phyloP scores from a whole-genome alignment of 2,329 filamentous ascomycete genomes.

The Arthrocladium fulminans region DNA sequence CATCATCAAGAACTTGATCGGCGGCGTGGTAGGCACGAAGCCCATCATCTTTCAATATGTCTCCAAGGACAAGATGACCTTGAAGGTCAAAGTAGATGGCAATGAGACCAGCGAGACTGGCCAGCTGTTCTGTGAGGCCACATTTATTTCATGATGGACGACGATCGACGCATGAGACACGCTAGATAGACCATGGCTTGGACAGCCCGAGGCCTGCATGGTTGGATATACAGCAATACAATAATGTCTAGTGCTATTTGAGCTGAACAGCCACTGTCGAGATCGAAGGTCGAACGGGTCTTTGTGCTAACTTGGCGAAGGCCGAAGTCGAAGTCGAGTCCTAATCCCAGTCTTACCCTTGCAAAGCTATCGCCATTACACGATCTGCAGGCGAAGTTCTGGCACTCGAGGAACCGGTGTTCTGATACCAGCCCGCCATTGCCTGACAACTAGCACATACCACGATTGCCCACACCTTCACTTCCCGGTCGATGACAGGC shows the following conservation, averaged over 20 bases:
- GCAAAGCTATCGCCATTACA: too few species aligned
- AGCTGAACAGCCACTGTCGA: too few species aligned
- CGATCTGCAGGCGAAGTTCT: too few species aligned
- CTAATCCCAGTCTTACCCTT: too few species aligned
- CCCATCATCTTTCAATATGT: constrained; percentile 96
- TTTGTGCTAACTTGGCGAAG: too few species aligned
- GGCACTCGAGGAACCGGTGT: too few species aligned
- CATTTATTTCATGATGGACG: constrained; percentile 68
- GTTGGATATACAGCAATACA: constrained; percentile 23
- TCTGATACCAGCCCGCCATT: too few species aligned
- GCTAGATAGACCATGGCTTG: constrained; percentile 13
- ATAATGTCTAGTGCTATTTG: constrained; percentile 21
- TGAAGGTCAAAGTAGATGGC: constrained; percentile 81
- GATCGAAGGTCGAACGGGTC: too few species aligned
- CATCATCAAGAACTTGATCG: constrained; percentile 90
- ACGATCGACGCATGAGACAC: constrained; percentile 3
- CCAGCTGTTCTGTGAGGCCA: constrained; percentile 74
- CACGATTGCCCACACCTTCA: too few species aligned
- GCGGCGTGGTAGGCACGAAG: constrained; percentile 78
- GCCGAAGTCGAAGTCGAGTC: too few species aligned
- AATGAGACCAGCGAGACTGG: constrained; percentile 71
- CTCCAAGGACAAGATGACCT: constrained; percentile 54
- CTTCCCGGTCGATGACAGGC: too few species aligned
- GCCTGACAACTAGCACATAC: too few species aligned
- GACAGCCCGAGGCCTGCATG: constrained; percentile 25